Conservation (phyloP, 306 rosid species). For the Quercus parvula region DNA sequence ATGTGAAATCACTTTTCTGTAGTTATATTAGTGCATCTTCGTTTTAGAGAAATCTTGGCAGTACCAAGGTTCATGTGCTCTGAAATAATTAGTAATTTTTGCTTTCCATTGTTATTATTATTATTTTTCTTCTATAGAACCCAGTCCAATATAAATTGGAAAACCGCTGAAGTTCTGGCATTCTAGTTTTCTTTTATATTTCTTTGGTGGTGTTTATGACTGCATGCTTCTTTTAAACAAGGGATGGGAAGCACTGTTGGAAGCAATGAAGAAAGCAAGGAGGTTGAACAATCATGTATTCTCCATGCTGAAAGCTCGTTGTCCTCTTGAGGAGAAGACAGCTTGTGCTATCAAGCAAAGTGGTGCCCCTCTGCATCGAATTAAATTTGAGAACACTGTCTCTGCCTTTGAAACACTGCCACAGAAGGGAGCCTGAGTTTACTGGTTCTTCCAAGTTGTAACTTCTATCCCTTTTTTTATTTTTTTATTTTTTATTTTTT, state of each 20-base stretch:
- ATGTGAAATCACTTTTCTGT: not conserved
- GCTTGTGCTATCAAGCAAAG: constrained; percentile 99
- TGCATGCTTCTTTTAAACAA: constrained; percentile 21
- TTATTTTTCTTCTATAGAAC: not conserved
- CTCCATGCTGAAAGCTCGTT: constrained; percentile 96
- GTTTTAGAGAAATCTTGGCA: constrained; percentile 2
- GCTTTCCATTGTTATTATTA: not conserved
- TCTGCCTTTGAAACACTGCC: constrained; percentile 98
- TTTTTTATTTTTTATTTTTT: not conserved
- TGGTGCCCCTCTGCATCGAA: constrained; percentile 90
- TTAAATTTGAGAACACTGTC: constrained; percentile 85
- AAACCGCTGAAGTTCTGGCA: not conserved
- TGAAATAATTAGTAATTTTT: not conserved
- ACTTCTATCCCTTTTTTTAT: not conserved
- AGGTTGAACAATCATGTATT: constrained; percentile 95
- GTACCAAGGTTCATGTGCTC: not conserved
- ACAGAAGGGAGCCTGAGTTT: constrained; percentile 69
- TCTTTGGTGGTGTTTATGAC: constrained; percentile 8
- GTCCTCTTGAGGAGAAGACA: constrained; percentile 97
- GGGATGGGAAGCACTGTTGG: constrained; percentile 89
- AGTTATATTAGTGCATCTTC: not conserved
- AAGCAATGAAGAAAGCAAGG: constrained; percentile 95
- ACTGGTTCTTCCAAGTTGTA: not conserved
- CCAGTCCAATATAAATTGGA: not conserved
- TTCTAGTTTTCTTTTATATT: not conserved